phyloP scores from a whole-genome alignment of 1,139 yeast genomes.

The Candida buenavistaensis region DNA sequence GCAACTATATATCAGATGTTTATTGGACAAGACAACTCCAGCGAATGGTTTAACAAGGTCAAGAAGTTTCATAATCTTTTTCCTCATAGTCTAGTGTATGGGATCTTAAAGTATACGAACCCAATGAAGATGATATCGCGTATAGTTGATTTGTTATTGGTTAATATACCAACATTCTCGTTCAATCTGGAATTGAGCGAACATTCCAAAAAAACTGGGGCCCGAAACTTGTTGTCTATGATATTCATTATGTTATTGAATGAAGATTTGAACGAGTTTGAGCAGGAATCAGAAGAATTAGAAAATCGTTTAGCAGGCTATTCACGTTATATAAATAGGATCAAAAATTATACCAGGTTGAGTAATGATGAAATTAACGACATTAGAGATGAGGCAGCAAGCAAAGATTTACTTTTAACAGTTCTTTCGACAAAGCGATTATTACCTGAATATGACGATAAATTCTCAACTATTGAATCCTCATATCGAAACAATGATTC shows the following conservation, averaged over 20 bases:
- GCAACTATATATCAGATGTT: slow-evolving; percentile 80
- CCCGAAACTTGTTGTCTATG: slow-evolving; percentile 62
- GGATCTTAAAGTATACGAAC: slow-evolving; percentile 76
- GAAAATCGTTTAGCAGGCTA: slow-evolving; percentile 20
- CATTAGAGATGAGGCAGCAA: slow-evolving; percentile 25
- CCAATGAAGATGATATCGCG: slow-evolving; percentile 82
- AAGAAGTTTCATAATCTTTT: slow-evolving; percentile 68
- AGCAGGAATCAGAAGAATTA: slow-evolving; percentile 52
- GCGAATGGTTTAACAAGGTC: slow-evolving; percentile 69
- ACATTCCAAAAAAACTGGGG: slow-evolving; percentile 44
- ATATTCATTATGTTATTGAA: slow-evolving; percentile 71
- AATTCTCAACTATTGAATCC: slow-evolving; percentile 13
- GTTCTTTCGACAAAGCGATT: slow-evolving; percentile 23
- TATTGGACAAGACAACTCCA: slow-evolving; percentile 76
- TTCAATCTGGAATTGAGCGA: slow-evolving; percentile 14
- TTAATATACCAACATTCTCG: slow-evolving; percentile 56
- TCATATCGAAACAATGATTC: slow-evolving; percentile 23
- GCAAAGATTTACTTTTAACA: slow-evolving; percentile 25
- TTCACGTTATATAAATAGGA: slow-evolving; percentile 23
- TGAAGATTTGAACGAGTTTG: slow-evolving; percentile 75
- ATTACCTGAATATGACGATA: slow-evolving; percentile 17
- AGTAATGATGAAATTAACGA: slow-evolving; percentile 19
- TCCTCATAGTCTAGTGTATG: slow-evolving; percentile 76
- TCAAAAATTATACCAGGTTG: slow-evolving; percentile 24
- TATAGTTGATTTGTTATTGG: slow-evolving; percentile 73